Percentiles rank a stretch among this genome's conserved stretches.
These are phyloP conservation scores for Stereocaulon alpinum DNA, from an alignment of 495 filamentous ascomycete species.

Conservation along the genomic window DNA sequence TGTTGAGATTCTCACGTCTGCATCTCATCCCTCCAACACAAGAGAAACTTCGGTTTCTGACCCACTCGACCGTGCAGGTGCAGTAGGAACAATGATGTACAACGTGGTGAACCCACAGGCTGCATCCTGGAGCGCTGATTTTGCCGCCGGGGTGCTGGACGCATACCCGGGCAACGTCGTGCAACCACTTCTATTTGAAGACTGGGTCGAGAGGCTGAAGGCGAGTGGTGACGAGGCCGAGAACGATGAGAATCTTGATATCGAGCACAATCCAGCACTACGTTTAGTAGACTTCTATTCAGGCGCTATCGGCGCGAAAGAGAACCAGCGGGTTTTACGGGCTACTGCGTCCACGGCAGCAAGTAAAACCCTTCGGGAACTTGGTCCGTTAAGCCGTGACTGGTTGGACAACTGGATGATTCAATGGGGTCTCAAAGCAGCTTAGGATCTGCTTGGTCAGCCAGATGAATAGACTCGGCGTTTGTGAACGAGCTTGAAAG, in stretches of 20 bases:
- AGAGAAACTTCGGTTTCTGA: background rate
- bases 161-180: slow-evolving; percentile 3
- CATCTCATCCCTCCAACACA: slow-evolving; percentile 2
- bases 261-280: slow-evolving; percentile 3
- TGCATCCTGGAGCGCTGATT: slow-evolving; percentile 7
- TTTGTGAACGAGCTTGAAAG: background rate
- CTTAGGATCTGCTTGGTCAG: background rate
- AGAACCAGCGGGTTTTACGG: slow-evolving; percentile 5
- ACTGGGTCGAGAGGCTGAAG: slow-evolving; percentile 6
- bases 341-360: slow-evolving; percentile 3
- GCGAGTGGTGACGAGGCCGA: slow-evolving; percentile 2
- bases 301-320: slow-evolving; percentile 1
- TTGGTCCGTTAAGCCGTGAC: slow-evolving; percentile 2
- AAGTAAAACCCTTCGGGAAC: slow-evolving; percentile 3
- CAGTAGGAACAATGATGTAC: slow-evolving; percentile 3
- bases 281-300: slow-evolving; percentile 4
- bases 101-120: slow-evolving; percentile 4
- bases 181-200: slow-evolving; percentile 6
- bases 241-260: slow-evolving; percentile 2
- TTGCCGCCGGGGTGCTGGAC: slow-evolving; percentile 2
- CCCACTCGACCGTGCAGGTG: slow-evolving; percentile 1
- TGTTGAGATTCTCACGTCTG: slow-evolving; percentile 5
- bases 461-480: background rate
- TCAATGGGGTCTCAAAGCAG: background rate
- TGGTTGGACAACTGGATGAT: slow-evolving; percentile 6